These are phyloP conservation scores for Sarocladiaceae sp. DNA, from an alignment of 2,329 filamentous ascomycete species.

Conservation along the genomic window DNA sequence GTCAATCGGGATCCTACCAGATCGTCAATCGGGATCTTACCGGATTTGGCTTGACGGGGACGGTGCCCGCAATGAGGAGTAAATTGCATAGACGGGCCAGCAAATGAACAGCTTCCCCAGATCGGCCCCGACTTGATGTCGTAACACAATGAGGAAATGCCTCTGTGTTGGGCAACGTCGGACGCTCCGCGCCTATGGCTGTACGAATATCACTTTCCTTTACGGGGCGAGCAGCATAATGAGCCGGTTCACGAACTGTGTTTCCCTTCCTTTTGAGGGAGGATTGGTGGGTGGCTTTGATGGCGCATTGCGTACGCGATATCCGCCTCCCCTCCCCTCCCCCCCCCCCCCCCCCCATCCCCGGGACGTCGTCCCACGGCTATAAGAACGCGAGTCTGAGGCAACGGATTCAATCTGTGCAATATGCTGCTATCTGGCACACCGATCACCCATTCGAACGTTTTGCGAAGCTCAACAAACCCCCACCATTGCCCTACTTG, in stretches of 20 bases:
- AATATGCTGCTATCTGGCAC: neutral
- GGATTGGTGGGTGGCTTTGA: neutral
- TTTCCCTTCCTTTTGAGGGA: no score
- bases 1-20: neutral
- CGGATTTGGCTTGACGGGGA: neutral
- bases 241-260: no score
- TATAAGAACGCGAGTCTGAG: neutral
- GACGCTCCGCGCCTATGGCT: neutral
- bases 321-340: neutral
- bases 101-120: neutral
- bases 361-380: neutral
- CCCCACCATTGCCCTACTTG: slow-evolving; percentile 4
- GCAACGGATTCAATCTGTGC: neutral
- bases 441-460: slow-evolving; percentile 9
- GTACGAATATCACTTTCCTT: no score
- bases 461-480: slow-evolving; percentile 13
- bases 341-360: neutral
- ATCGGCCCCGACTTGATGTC: neutral
- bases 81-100: neutral
- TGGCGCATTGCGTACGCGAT: neutral
- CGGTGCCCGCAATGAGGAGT: neutral
- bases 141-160: neutral
- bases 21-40: neutral
- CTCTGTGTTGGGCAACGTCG: neutral
- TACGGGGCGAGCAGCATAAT: no score